Evolutionary conservation across 345 rosid genomes (phyloP).

Genomic region (Passiflora organensis): DNA sequence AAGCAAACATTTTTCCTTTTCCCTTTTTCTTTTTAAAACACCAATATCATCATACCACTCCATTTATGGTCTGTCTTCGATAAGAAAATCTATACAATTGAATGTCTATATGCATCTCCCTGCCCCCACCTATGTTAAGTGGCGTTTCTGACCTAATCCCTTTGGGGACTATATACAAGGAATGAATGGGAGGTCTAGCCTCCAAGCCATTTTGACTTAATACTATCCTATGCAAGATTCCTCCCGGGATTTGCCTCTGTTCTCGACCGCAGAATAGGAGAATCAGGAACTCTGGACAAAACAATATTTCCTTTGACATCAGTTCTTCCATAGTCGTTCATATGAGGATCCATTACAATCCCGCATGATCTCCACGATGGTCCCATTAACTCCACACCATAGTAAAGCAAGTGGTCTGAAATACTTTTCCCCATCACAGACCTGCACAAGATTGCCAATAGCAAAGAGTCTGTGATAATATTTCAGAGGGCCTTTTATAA

Average conservation of each 20-base stretch:
- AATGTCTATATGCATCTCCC: no score
- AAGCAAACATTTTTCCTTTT: no score
- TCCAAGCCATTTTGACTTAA: no score
- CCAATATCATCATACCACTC: no score
- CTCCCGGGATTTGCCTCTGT: conserved; percentile 10
- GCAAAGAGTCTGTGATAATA: background rate
- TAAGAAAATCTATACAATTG: no score
- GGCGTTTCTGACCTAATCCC: no score
- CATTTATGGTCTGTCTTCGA: no score
- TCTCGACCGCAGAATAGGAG: conserved; percentile 25
- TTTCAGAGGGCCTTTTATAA: background rate
- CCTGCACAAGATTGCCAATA: conserved; percentile 32
- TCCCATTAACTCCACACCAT: conserved; percentile 57
- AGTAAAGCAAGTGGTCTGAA: conserved; percentile 65
- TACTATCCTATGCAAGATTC: conserved; percentile 3
- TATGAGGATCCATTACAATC: conserved; percentile 50
- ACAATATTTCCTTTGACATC: conserved; percentile 64
- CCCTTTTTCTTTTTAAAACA: no score
- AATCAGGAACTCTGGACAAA: conserved; percentile 39
- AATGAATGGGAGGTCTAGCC: no score
- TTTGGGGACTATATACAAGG: no score
- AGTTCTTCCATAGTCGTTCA: conserved; percentile 35
- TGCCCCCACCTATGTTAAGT: no score
- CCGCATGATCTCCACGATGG: conserved; percentile 57
- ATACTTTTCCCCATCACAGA: conserved; percentile 76